phyloP scores from a whole-genome alignment of 2,329 filamentous ascomycete species.

The Cladosporium colombiae region DNA sequence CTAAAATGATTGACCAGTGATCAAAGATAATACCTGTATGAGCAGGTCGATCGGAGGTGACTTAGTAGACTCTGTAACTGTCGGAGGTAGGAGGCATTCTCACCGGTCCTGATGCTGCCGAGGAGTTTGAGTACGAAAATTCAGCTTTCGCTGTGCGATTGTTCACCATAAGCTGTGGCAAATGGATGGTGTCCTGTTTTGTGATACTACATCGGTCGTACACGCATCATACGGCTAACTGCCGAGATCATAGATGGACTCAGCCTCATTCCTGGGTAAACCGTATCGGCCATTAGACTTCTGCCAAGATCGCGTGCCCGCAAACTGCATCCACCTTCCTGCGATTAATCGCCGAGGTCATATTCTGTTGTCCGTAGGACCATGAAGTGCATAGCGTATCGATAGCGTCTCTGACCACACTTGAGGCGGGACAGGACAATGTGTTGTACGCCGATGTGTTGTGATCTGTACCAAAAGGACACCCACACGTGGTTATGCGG shows the following conservation, averaged over 20 bases:
- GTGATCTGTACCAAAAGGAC: background rate
- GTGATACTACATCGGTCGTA: background rate
- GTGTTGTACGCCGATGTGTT: too few species aligned
- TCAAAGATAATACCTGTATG: too few species aligned
- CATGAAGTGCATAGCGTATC: background rate
- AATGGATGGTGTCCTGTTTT: too few species aligned
- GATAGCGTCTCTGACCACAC: background rate
- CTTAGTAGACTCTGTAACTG: too few species aligned
- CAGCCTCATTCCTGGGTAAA: background rate
- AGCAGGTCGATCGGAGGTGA: too few species aligned
- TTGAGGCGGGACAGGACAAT: too few species aligned
- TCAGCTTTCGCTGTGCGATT: background rate
- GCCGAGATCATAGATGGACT: background rate
- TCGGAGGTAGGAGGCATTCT: too few species aligned
- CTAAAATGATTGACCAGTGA: too few species aligned
- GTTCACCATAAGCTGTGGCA: background rate
- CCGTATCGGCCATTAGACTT: background rate
- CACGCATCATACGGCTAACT: background rate
- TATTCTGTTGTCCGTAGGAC: background rate
- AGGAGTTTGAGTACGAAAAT: too few species aligned
- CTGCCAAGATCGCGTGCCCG: background rate
- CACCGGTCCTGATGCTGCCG: too few species aligned
- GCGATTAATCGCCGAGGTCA: background rate
- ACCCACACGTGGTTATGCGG: background rate
- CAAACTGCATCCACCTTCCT: background rate